phyloP scores from a whole-genome alignment of 129 eudicot genomes.

The Flaveria bidentis region DNA sequence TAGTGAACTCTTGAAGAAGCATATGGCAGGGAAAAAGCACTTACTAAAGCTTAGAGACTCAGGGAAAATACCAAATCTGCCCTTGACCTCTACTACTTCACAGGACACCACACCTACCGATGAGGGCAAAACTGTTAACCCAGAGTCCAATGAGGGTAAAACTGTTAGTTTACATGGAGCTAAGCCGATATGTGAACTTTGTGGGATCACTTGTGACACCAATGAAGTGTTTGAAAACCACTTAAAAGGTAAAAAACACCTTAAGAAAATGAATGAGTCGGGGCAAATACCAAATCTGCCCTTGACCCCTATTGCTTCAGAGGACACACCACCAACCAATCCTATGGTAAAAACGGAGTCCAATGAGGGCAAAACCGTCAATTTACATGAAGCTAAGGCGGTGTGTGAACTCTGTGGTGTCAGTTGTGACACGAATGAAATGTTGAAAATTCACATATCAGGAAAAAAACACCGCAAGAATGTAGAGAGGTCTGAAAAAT shows the following conservation, averaged over 20 bases:
- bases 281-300: background rate
- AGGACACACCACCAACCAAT: background rate
- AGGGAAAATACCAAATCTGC: background rate
- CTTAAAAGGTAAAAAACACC: conserved; percentile 30
- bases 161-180: background rate
- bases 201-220: conserved; percentile 32
- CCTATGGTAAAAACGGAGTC: conserved; percentile 1
- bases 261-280: conserved; percentile 27
- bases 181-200: conserved; percentile 26
- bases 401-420: conserved; percentile 39
- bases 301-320: conserved; percentile 6
- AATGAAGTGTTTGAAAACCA: conserved; percentile 15
- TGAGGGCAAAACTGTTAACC: conserved; percentile 11
- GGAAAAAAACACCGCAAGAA: conserved; percentile 40
- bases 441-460: conserved; percentile 3
- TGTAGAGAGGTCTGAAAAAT: conserved; percentile 22
- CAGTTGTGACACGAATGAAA: conserved; percentile 22
- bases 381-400: background rate
- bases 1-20: conserved; percentile 18
- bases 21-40: conserved; percentile 45
- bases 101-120: conserved; percentile 2
- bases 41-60: conserved; percentile 27
- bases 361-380: background rate
- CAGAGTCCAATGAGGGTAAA: conserved; percentile 17
- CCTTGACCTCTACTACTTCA: conserved; percentile 6